Conservation (phyloP, 2,329 filamentous ascomycete species). For the Domatiomyces globalis region DNA sequence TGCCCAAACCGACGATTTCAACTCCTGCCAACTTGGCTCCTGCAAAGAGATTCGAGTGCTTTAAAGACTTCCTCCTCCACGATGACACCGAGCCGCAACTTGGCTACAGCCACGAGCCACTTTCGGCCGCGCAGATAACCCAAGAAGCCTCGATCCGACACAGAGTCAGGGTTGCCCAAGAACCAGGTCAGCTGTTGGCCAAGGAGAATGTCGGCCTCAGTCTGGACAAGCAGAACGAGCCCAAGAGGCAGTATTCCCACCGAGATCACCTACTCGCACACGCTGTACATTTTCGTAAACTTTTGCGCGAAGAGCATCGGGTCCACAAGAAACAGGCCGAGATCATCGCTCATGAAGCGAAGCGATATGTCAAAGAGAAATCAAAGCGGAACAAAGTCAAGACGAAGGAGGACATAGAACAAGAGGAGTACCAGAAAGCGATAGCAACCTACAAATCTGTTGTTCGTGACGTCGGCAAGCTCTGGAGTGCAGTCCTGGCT, state of each 20-base stretch:
- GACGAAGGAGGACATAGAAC: slow-evolving; percentile 56
- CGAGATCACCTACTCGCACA: slow-evolving; percentile 73
- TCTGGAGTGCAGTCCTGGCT: slow-evolving; percentile 44
- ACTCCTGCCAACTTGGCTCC: slow-evolving; percentile 38
- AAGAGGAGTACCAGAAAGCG: slow-evolving; percentile 57
- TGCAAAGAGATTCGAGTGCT: slow-evolving; percentile 35
- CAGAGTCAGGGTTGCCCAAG: slow-evolving; percentile 56
- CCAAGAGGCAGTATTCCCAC: slow-evolving; percentile 68
- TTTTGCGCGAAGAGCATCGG: slow-evolving; percentile 68
- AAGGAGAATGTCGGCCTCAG: slow-evolving; percentile 29
- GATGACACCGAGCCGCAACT: slow-evolving; percentile 32
- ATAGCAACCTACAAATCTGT: slow-evolving; percentile 58
- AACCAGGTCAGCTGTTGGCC: slow-evolving; percentile 61
- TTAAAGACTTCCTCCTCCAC: slow-evolving; percentile 50
- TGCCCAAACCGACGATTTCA: slow-evolving; percentile 36
- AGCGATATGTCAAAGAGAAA: slow-evolving; percentile 50
- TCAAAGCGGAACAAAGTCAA: slow-evolving; percentile 30
- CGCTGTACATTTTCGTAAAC: slow-evolving; percentile 61
- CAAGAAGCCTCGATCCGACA: slow-evolving; percentile 57
- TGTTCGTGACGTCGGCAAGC: slow-evolving; percentile 46
- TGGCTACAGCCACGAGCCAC: slow-evolving; percentile 38
- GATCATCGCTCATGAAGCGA: slow-evolving; percentile 15
- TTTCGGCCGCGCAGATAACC: slow-evolving; percentile 32
- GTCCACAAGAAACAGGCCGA: slow-evolving; percentile 30
- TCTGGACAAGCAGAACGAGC: slow-evolving; percentile 60